Conservation (phyloP, 2,329 filamentous ascomycete genomes). For the Fusarium sp. region DNA sequence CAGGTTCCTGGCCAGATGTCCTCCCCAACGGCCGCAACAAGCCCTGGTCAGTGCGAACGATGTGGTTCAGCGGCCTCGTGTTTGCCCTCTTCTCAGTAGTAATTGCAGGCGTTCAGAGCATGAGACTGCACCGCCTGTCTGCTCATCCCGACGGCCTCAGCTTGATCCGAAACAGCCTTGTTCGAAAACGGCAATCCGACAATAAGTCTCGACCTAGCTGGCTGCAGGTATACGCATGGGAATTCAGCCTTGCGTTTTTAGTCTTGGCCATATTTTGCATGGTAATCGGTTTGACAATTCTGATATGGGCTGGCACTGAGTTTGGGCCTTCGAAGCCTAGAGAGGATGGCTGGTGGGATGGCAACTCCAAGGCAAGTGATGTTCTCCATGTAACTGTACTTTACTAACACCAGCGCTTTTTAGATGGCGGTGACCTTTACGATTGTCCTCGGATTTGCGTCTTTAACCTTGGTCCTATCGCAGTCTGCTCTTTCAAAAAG, state of each 20-base stretch:
- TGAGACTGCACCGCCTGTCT: background rate
- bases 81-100: background rate
- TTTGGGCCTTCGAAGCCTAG: background rate
- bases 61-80: background rate
- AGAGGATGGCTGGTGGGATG: background rate
- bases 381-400: accelerated
- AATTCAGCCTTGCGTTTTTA: background rate
- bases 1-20: background rate
- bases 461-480: background rate
- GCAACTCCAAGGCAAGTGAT: background rate
- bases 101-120: background rate
- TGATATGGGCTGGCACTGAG: background rate
- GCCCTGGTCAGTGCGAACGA: background rate
- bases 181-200: background rate
- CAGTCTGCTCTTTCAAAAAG: background rate
- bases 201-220: background rate
- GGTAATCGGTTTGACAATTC: background rate
- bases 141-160: background rate
- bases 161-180: background rate
- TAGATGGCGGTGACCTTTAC: background rate
- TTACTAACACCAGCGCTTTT: accelerated
- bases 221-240: background rate
- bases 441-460: background rate
- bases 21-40: background rate
- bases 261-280: background rate